Evolutionary conservation across 2,329 filamentous ascomycete genomes (phyloP), one percentile per base, ranked within the genome.

Genomic region (Cercospora sesami): DNA sequence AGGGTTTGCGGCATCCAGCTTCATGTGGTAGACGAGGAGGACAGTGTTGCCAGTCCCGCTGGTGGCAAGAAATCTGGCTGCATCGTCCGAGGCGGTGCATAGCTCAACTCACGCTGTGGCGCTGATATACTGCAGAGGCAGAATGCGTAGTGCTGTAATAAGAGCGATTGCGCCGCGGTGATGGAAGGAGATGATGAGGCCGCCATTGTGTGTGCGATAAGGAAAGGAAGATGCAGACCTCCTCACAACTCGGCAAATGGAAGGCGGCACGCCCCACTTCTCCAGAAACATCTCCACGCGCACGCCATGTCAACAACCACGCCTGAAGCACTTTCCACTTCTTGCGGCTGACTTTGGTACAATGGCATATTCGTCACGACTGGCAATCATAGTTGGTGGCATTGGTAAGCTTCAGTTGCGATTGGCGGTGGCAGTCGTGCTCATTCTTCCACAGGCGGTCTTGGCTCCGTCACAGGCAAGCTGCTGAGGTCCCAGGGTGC

Each of bases 321-420:
- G 60, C 14, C 60, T 9, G 26, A 3, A 62, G 21, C 23, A 21
- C 14, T 30, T 16, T 6, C 8, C 23, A 10, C 14, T 23, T 5
- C 26, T 31, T 48, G 18, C 28, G 18, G 9, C 5, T 16, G 18
- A 16, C 6, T 14, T 26, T 1, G 12, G 26, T 4, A 62, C 18
- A 58, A 69, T 69, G 68, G 78, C 80, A 7, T 77, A 80, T 31
- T 71, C 78, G 7, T 75, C 77, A 63, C 75, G 81, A 63, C 73
- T 83, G 16, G 81, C 80, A 2, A 81, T 82, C 66, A 78, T 83
- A 55, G 78, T 79, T 9, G 81, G 81, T 45, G 81, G 81, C 14
- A 72, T 83, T 66, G 81, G 81, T 68, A 36, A 33, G 66, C 12
- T 81, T 78, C 59, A 64, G 12, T 30, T 14, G 28, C 61, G 33